phyloP scores from a whole-genome alignment of 1,284 basidiomycete genomes.

The Cutaneotrichosporon cavernicola region DNA sequence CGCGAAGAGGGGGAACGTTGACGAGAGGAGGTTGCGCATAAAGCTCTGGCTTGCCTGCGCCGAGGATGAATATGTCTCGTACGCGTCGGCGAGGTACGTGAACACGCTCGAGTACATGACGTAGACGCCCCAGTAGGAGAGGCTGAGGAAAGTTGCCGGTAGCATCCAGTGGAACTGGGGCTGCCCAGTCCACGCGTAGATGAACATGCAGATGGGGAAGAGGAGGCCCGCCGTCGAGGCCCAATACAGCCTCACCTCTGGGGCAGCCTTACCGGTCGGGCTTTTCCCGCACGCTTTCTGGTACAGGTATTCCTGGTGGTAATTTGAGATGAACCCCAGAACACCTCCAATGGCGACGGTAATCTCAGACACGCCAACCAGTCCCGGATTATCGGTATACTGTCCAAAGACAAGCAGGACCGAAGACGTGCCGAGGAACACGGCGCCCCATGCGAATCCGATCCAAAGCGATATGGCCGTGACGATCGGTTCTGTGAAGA shows the following conservation, averaged over 20 bases:
- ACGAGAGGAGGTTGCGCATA: slow-evolving; percentile 45
- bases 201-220: slow-evolving; percentile 43
- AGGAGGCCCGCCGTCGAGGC: slow-evolving; percentile 49
- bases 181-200: slow-evolving; percentile 49
- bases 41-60: slow-evolving; percentile 53
- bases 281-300: slow-evolving; percentile 27
- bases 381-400: slow-evolving; percentile 44
- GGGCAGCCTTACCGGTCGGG: slow-evolving; percentile 49
- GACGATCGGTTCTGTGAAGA: slow-evolving; percentile 56
- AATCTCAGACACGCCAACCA: slow-evolving; percentile 42
- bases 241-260: slow-evolving; percentile 56
- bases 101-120: slow-evolving; percentile 46
- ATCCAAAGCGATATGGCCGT: slow-evolving; percentile 55
- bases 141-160: slow-evolving; percentile 36
- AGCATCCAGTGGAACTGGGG: slow-evolving; percentile 41
- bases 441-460: slow-evolving; percentile 50
- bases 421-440: slow-evolving; percentile 44
- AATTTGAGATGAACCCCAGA: slow-evolving; percentile 70
- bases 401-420: slow-evolving; percentile 41
- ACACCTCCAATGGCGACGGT: slow-evolving; percentile 59
- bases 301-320: slow-evolving; percentile 48
- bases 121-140: slow-evolving; percentile 42
- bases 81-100: slow-evolving; percentile 50
- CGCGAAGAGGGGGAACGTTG: slow-evolving; percentile 47
- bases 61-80: slow-evolving; percentile 50